These are phyloP conservation scores for Ophiorrhiza pumila DNA, from an alignment of 257 asterid species.

Conservation along the genomic window DNA sequence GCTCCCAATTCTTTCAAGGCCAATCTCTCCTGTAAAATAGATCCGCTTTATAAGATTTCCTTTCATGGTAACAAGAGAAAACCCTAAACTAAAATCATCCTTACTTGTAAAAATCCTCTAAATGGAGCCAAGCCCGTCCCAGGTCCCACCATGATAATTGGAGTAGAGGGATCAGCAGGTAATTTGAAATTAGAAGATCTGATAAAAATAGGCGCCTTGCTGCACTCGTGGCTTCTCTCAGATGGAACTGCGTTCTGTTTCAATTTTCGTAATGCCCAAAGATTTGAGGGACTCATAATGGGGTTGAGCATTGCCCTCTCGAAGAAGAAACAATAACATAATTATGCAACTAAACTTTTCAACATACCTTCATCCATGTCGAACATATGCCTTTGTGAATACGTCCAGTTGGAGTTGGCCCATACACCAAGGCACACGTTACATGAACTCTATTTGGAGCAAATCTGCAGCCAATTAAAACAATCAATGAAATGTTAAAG, in stretches of 20 bases:
- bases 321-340: neutral
- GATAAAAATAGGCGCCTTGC: slow-evolving; percentile 66
- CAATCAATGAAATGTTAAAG: slow-evolving; percentile 17
- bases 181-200: slow-evolving; percentile 70
- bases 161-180: slow-evolving; percentile 61
- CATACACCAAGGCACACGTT: slow-evolving; percentile 66
- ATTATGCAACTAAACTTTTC: neutral
- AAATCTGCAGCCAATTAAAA: slow-evolving; percentile 41
- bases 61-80: slow-evolving; percentile 5
- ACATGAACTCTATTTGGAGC: slow-evolving; percentile 65
- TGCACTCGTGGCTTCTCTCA: slow-evolving; percentile 46
- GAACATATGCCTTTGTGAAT: slow-evolving; percentile 83
- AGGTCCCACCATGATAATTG: slow-evolving; percentile 76
- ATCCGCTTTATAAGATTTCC: slow-evolving; percentile 13
- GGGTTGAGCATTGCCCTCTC: neutral
- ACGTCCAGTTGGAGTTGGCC: slow-evolving; percentile 72
- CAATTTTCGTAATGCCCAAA: slow-evolving; percentile 18
- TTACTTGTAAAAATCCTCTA: slow-evolving; percentile 73
- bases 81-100: neutral
- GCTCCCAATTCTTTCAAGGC: slow-evolving; percentile 54
- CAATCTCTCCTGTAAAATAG: slow-evolving; percentile 55
- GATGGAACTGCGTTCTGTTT: slow-evolving; percentile 57
- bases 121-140: slow-evolving; percentile 89
- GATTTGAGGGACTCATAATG: neutral
- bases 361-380: slow-evolving; percentile 80